These are phyloP conservation scores for Mycosphaerelloides madeirae DNA, from an alignment of 2,329 filamentous ascomycete genomes.

Conservation along the genomic window DNA sequence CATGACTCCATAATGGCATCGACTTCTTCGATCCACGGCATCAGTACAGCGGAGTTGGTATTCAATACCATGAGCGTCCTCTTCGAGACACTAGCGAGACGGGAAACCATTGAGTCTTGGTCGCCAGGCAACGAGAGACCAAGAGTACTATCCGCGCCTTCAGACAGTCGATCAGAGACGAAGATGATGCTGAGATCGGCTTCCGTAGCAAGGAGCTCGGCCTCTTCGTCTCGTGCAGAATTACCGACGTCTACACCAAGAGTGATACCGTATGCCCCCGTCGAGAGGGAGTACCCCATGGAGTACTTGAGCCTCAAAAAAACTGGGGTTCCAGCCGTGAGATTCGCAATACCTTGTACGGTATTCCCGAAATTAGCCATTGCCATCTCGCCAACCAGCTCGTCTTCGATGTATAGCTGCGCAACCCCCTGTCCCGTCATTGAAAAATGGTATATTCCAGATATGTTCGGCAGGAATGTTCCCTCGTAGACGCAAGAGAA, in stretches of 20 bases:
- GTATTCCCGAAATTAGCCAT: slow-evolving; percentile 11
- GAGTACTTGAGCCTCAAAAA: slow-evolving; percentile 4
- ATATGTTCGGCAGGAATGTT: slow-evolving; percentile 6
- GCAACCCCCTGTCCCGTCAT: slow-evolving; percentile 7
- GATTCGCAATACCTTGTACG: slow-evolving; percentile 7
- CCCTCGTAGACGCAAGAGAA: slow-evolving; percentile 8
- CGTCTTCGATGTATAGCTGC: slow-evolving; percentile 3
- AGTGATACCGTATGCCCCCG: slow-evolving; percentile 8
- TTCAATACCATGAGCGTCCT: slow-evolving; percentile 6
- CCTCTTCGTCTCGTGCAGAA: slow-evolving; percentile 1
- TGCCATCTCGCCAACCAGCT: slow-evolving; percentile 7
- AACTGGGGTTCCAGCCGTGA: slow-evolving; percentile 1
- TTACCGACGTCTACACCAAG: slow-evolving; percentile 6
- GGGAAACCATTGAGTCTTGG: slow-evolving; percentile 5
- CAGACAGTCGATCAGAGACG: slow-evolving; percentile 7
- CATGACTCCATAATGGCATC: slow-evolving; percentile 14
- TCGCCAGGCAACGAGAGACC: slow-evolving; percentile 5
- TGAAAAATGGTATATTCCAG: slow-evolving; percentile 9
- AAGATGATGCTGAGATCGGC: slow-evolving; percentile 10
- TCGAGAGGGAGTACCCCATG: slow-evolving; percentile 12
- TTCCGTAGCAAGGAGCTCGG: slow-evolving; percentile 1
- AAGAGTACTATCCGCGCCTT: slow-evolving; percentile 4
- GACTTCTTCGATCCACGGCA: slow-evolving; percentile 15
- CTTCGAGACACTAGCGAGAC: slow-evolving; percentile 1
- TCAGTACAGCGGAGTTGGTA: slow-evolving; percentile 9